Base-by-base conservation (phyloP, 2,329 filamentous ascomycete genomes). In the Cytospora chrysosperma region DNA sequence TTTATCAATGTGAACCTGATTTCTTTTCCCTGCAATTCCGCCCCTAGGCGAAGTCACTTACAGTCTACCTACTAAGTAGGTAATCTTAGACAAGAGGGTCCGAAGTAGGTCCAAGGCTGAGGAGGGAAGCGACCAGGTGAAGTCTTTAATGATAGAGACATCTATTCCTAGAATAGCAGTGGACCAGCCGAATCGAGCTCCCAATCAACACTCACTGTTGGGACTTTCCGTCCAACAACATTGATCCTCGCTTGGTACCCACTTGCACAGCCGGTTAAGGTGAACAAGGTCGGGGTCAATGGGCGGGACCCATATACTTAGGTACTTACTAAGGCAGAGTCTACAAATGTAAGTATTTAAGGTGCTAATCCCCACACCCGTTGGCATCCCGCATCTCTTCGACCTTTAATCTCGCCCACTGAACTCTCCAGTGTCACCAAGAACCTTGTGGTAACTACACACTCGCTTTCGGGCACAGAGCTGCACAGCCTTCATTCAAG, bases 181-280 rank as follows among this genome's bases (percentile, higher is more conserved):
- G 54, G 54, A 56, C 54, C 24, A 56, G 54, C 34, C 54, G 26
- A 56, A 56, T 56, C 54, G 54, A 47, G 54, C 54, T 47, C 24
- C 34, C 54, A 56, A 56, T 47, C 15, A 56, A 56, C 54, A 56
- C 37, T 56, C 24, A 47, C 54, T 30, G 54, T 56, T 47, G 54
- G 54, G 54, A 47, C 54, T 56, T 56, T 47, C 54, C 37, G 37
- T 56, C 54, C 12, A 56, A 30, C 37, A 56, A 47, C 19, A 56
- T 56, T 56, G 54, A 56, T 56, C 21, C 54, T 30, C 37, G 17
- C 54, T 56, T 56, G 54, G 26, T 21, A 56, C 26, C 54, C 34
- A 40, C 54, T 43, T 56, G 34, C 24, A 56, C 34, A 56, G 54
- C 34, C 54, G 17, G 34, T 28, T 4, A 47, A 56, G 21, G 54